phyloP scores from a whole-genome alignment of 768 basidiomycete genomes.

The Trametes villosa region DNA sequence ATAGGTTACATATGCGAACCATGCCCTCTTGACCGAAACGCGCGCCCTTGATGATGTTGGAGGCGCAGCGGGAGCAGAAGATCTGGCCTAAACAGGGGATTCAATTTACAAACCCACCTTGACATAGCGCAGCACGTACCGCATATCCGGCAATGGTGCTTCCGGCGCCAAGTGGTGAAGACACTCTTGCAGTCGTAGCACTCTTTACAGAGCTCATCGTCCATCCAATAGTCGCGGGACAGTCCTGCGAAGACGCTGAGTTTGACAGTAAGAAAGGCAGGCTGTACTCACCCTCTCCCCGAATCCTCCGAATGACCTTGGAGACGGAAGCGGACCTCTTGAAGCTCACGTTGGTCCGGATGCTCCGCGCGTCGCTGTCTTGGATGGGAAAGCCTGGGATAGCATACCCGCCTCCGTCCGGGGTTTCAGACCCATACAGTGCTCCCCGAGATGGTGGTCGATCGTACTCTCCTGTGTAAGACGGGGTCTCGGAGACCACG shows the following conservation, averaged over 20 bases:
- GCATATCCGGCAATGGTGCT: conserved; percentile 98
- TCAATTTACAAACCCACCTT: background rate
- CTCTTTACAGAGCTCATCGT: conserved; percentile 93
- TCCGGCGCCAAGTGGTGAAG: conserved; percentile 93
- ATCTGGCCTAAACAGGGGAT: conserved; percentile 73
- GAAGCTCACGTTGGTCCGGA: conserved; percentile 70
- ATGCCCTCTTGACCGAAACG: conserved; percentile 95
- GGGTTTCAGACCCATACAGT: conserved; percentile 58
- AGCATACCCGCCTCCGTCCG: conserved; percentile 62
- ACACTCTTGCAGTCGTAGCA: conserved; percentile 95
- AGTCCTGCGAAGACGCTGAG: conserved; percentile 54
- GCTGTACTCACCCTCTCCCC: conserved; percentile 75
- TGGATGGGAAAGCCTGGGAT: conserved; percentile 94
- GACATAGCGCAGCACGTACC: conserved; percentile 49
- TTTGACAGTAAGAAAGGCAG: background rate
- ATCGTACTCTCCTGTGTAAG: conserved; percentile 69
- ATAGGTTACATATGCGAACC: conserved; percentile 94
- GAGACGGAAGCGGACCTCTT: conserved; percentile 85
- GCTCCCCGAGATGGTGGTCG: conserved; percentile 57
- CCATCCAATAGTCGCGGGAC: conserved; percentile 98
- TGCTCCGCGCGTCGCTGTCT: conserved; percentile 82
- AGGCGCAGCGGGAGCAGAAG: conserved; percentile 96
- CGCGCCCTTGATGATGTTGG: conserved; percentile 92
- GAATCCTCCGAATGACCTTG: conserved; percentile 86
- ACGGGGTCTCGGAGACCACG: conserved; percentile 77